phyloP scores from a whole-genome alignment of 1,284 basidiomycete species.

The Rhodotorula glutinis region DNA sequence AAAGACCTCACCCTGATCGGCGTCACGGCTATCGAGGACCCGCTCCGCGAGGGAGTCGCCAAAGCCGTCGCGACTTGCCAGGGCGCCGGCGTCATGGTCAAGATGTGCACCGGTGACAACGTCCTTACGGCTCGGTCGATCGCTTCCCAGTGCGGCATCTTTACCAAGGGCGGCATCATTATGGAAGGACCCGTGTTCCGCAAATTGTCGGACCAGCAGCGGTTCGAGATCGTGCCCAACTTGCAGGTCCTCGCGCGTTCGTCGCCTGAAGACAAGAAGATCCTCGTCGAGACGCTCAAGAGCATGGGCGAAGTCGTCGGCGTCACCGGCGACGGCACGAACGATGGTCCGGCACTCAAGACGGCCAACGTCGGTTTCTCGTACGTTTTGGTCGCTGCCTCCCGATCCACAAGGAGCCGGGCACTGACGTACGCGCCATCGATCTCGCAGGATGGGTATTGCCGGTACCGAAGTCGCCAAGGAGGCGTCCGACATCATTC shows the following conservation, averaged over 20 bases:
- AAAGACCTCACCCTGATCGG: slow-evolving; percentile 76
- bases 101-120: slow-evolving; percentile 98
- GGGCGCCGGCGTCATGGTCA: slow-evolving; percentile 87
- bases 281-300: slow-evolving; percentile 85
- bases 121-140: slow-evolving; percentile 82
- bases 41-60: slow-evolving; percentile 81
- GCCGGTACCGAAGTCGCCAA: slow-evolving; percentile 98
- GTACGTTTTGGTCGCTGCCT: not conserved
- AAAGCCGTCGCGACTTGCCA: slow-evolving; percentile 83
- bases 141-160: slow-evolving; percentile 92
- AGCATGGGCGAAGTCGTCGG: slow-evolving; percentile 85
- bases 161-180: slow-evolving; percentile 83
- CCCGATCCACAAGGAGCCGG: not conserved
- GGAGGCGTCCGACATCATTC: slow-evolving; percentile 97
- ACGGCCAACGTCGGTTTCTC: slow-evolving; percentile 91
- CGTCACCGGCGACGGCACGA: slow-evolving; percentile 97
- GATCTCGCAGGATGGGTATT: slow-evolving; percentile 77
- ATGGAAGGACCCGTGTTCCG: slow-evolving; percentile 87
- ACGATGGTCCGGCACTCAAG: slow-evolving; percentile 95
- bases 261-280: slow-evolving; percentile 93
- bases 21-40: slow-evolving; percentile 93
- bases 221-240: slow-evolving; percentile 55
- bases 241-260: slow-evolving; percentile 78
- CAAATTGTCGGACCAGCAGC: slow-evolving; percentile 53
- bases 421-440: not conserved